Conservation (phyloP, 2,329 filamentous ascomycete genomes). For the Orbilia javanica region DNA sequence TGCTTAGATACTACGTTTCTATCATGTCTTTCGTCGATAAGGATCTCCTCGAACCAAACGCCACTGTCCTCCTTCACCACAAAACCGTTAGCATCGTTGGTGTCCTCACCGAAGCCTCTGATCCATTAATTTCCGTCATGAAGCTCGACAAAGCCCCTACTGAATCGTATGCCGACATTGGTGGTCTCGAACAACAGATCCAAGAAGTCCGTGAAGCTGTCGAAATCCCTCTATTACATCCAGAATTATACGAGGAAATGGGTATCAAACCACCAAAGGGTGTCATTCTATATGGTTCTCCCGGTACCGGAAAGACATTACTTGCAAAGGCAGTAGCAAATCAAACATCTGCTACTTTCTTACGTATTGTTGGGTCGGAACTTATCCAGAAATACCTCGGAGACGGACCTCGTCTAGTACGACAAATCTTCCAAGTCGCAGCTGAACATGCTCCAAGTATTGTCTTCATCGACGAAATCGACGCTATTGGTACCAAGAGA, state of each 20-base stretch:
- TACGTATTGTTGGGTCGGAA: slow-evolving; percentile 96
- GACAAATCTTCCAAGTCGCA: slow-evolving; percentile 90
- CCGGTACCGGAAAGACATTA: slow-evolving; percentile 98
- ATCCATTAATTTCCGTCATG: slow-evolving; percentile 97
- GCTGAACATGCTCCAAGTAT: slow-evolving; percentile 97
- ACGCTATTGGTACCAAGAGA: slow-evolving; percentile 97
- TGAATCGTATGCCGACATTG: slow-evolving; percentile 98
- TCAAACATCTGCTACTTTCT: slow-evolving; percentile 97
- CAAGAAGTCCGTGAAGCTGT: slow-evolving; percentile 98
- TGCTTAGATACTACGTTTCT: slow-evolving; percentile 78
- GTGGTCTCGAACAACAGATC: slow-evolving; percentile 93
- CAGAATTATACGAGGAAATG: slow-evolving; percentile 99
- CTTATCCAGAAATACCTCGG: slow-evolving; percentile 99
- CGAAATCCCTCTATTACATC: slow-evolving; percentile 92
- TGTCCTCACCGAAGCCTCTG: slow-evolving; percentile 94
- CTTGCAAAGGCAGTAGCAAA: slow-evolving; percentile 98
- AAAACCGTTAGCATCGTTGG: slow-evolving; percentile 98
- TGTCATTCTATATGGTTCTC: slow-evolving; percentile 97
- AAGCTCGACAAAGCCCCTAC: slow-evolving; percentile 99
- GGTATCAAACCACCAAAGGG: slow-evolving; percentile 99
- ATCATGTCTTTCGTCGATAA: slow-evolving; percentile 99
- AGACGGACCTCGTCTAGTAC: slow-evolving; percentile 92
- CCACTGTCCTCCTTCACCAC: slow-evolving; percentile 94
- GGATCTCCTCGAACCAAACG: slow-evolving; percentile 94
- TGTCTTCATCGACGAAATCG: slow-evolving; percentile 99